Base-by-base conservation (phyloP, 331 rosid genomes). In the Quercus lobata region DNA sequence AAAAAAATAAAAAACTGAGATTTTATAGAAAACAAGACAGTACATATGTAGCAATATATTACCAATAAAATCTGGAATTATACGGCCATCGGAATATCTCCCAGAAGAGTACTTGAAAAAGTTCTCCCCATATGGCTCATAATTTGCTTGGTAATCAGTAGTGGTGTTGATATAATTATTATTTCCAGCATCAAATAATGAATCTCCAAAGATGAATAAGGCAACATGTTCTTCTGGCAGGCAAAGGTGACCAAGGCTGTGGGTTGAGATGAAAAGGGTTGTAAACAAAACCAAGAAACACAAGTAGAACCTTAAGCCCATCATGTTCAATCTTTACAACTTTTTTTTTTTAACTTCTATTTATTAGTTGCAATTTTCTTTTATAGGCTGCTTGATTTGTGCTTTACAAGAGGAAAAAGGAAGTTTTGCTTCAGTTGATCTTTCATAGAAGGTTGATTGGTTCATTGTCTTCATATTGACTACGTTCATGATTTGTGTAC, bases 201-300 rank as follows among this genome's bases (percentile, higher is more conserved):
- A 90, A 83, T 84, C 89, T 7, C 92, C 94, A 22, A 88, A 81
- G 2, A 90, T 35, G 73, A 80, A 90, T 3, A 90, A 52, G 34
- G 84, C 87, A 25, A 56, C 34, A 8, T 78, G 78, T 5, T 69
- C 71, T 25, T 32, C 15, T 0, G 72, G 15, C n/a, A 35, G 61
- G 68, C 82, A 74, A 35, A 8, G 24, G 35, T 30, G 73, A 25
- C 80, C 53, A 15, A 19, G 9, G 62, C 85, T 25, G 49, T 12
- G 19, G 46, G 17, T 69, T 52, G 78, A 61, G 46, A 69, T 24
- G 2, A 18, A 2, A 7, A 82, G 41, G 79, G 76, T 37, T 54
- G 35, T 21, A 53, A 63, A 57, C 3, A 82, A 27, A 7, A 25
- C 15, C 52, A 82, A n/a, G 70, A 72, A 21, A 12, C 60, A 57